Base-by-base conservation (phyloP, 208 protist genomes). In the Trypanosoma cruzi region DNA sequence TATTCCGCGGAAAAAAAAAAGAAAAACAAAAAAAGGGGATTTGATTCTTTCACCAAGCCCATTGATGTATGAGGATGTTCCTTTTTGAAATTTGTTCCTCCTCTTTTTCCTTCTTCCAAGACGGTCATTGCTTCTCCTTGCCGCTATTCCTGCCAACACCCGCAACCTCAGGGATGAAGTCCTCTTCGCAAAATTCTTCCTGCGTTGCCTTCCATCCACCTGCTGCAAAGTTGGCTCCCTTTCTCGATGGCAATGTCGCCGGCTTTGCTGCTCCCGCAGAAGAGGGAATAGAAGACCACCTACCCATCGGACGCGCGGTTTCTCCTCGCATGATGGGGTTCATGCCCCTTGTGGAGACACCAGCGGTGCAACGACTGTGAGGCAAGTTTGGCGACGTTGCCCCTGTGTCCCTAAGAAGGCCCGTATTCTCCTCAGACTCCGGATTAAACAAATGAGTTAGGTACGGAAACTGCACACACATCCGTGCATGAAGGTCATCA, bases 381-480 rank as follows among this genome's bases (percentile, higher is more conserved):
- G 4, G 29, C 14, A 24, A 16, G 46, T 54, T 32, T 64, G 60
- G 55, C 24, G 67, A 32, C n/a, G 52, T 61, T 32, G 53, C 44
- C 10, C 52, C 24, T 49, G 44, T n/a, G 22, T 63, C 20, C 29
- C 75, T 77, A 37, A 91, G 83, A 4, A 90, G 73, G 20, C 77
- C 68, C 26, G 82, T 80, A 34, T 92, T 78, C 53, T 85, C 85
- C 50, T 91, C 84, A 28, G 76, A 68, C 40, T 88, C 80, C 28
- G 85, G 81, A 56, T 82, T 84, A 50, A 94, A 79, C 10, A 94
- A 76, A 64, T 90, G 86, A 14, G 79, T 84, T 11, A 94, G 74
- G 62, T 90, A 94, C 1, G 89, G 89, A 62, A 94, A 92, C 75
- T 94, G 89, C 37, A 90, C 75, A 28, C 74, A 73, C 79, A 90